Conservation (phyloP, 2,329 filamentous ascomycete genomes). For the Neonectria sp. region DNA sequence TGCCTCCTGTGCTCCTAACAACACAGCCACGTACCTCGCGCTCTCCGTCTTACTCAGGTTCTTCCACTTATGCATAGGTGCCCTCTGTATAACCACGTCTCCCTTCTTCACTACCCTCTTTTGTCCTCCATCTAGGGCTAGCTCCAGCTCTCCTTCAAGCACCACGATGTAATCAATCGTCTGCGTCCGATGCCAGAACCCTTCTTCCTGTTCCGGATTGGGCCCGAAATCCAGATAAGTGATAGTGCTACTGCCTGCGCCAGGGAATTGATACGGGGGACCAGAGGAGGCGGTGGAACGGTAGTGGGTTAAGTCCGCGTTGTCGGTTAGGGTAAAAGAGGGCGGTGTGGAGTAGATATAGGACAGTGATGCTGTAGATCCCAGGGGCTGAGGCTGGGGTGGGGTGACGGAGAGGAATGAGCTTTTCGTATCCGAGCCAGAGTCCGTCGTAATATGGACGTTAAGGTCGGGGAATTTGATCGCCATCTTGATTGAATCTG, state of each 20-base stretch:
- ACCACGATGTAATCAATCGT: not conserved
- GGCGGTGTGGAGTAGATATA: not conserved
- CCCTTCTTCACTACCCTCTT: slow-evolving; percentile 1
- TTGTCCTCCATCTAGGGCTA: not conserved
- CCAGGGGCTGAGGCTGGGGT: not conserved
- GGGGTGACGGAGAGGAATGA: not conserved
- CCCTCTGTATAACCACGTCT: not conserved
- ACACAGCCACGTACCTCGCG: not conserved
- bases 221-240: slow-evolving; percentile 1
- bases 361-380: not conserved
- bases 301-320: not conserved
- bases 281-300: not conserved
- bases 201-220: not conserved
- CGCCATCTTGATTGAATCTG: not conserved
- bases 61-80: slow-evolving; percentile 3
- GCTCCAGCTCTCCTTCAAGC: slow-evolving; percentile 1
- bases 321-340: not conserved
- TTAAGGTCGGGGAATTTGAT: not conserved
- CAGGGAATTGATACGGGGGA: not conserved
- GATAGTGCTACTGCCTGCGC: not conserved
- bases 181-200: not conserved
- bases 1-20: not conserved
- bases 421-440: not conserved
- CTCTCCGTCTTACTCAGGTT: slow-evolving; percentile 1
- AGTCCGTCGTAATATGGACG: not conserved